A percentile compares a stretch with the other conserved stretches of the same genome.
Conservation (phyloP, 768 basidiomycete species). For the Chalciporus pseudorubinellus region DNA sequence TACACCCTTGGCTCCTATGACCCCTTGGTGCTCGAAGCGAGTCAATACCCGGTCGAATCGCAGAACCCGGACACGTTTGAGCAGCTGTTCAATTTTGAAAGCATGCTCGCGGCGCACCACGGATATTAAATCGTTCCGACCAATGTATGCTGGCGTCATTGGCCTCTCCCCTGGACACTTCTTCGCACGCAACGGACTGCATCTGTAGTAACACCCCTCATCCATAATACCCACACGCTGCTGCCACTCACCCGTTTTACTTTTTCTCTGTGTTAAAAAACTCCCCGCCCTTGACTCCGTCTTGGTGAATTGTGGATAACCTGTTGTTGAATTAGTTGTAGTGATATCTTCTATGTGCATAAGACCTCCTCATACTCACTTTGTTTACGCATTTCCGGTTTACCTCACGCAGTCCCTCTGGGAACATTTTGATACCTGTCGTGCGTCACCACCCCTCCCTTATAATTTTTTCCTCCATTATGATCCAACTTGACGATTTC, state of each 20-base stretch:
- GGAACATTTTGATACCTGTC: constrained; percentile 9
- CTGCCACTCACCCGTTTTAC: constrained; percentile 24
- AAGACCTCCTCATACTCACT: constrained; percentile 22
- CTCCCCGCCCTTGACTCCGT: constrained; percentile 10
- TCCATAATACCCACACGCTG: constrained; percentile 31
- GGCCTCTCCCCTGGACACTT: constrained; percentile 27
- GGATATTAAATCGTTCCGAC: constrained; percentile 30
- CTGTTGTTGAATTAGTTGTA: constrained; percentile 38
- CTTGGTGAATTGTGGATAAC: constrained; percentile 37
- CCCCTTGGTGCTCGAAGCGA: constrained; percentile 26
- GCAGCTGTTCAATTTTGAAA: constrained; percentile 37
- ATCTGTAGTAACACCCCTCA: constrained; percentile 30
- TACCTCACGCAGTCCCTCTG: neutral
- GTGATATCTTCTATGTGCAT: constrained; percentile 33
- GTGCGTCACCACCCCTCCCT: constrained; percentile 21
- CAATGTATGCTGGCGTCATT: constrained; percentile 39
- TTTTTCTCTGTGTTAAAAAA: constrained; percentile 11
- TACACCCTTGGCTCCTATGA: constrained; percentile 27
- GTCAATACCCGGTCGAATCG: constrained; percentile 30
- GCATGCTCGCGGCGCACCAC: constrained; percentile 33
- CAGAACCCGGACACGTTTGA: constrained; percentile 36
- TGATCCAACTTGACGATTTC: constrained; percentile 31
- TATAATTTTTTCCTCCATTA: constrained; percentile 18
- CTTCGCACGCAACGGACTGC: constrained; percentile 24
- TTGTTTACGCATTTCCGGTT: constrained; percentile 16